These are phyloP conservation scores for Sordariomycetes sp. DNA, from an alignment of 2,329 filamentous ascomycete species.

Conservation along the genomic window DNA sequence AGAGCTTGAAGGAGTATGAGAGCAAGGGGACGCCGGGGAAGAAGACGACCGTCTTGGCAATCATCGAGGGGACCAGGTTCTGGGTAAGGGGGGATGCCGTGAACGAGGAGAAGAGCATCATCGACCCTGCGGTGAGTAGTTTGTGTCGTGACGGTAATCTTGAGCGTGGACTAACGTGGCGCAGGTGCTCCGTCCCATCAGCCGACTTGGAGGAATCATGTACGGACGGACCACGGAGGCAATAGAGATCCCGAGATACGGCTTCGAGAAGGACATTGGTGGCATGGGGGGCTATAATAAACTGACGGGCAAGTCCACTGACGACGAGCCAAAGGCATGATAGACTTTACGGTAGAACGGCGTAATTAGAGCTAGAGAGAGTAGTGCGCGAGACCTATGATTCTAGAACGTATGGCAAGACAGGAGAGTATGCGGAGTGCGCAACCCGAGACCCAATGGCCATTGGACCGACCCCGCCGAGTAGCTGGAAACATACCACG, in stretches of 20 bases:
- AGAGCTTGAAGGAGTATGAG: slow-evolving; percentile 68
- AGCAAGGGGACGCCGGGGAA: slow-evolving; percentile 58
- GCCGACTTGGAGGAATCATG: slow-evolving; percentile 74
- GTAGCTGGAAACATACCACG: neutral
- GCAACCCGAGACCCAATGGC: neutral
- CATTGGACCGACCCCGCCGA: neutral
- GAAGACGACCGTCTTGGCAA: slow-evolving; percentile 62
- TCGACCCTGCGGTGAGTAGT: slow-evolving; percentile 55
- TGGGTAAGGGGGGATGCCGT: slow-evolving; percentile 86
- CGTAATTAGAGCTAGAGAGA: neutral
- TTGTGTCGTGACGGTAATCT: neutral
- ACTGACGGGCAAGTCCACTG: slow-evolving; percentile 17
- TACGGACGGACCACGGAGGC: slow-evolving; percentile 63
- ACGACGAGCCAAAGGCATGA: neutral
- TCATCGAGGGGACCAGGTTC: slow-evolving; percentile 77
- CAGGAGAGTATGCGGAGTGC: neutral
- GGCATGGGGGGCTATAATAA: slow-evolving; percentile 45
- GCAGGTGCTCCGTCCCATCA: slow-evolving; percentile 62
- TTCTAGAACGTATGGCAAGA: too few species aligned
- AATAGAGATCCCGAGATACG: slow-evolving; percentile 58
- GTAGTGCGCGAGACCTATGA: neutral
- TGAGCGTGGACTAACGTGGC: neutral
- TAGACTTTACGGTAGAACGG: neutral
- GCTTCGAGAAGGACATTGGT: slow-evolving; percentile 40
- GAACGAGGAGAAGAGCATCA: slow-evolving; percentile 61